These are phyloP conservation scores for Calonectria ilicicola DNA, from an alignment of 2,329 filamentous ascomycete species.

Conservation along the genomic window DNA sequence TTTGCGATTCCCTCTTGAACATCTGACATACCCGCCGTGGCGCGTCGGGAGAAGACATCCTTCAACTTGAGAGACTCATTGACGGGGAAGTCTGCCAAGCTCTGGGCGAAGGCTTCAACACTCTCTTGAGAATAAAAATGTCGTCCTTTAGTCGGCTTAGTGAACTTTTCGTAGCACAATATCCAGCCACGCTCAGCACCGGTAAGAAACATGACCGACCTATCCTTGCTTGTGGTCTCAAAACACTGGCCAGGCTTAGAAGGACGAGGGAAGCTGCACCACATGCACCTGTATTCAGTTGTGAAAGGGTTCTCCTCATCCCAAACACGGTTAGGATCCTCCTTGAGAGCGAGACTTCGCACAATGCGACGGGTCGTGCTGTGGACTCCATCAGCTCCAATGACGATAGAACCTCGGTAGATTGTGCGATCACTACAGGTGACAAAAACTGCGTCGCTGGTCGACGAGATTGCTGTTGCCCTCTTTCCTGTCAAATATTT, in stretches of 20 bases:
- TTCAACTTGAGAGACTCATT: not conserved
- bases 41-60: not conserved
- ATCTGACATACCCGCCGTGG: conserved; percentile 4
- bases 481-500: conserved; percentile 26
- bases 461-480: conserved; percentile 1
- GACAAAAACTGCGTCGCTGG: conserved; percentile 15
- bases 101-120: not conserved
- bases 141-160: not conserved
- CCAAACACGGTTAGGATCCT: not conserved
- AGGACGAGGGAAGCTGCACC: not conserved
- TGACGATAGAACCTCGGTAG: conserved; percentile 26
- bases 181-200: not conserved
- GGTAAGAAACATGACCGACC: not conserved
- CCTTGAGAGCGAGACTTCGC: not conserved
- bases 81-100: not conserved
- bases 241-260: not conserved
- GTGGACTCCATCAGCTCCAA: conserved; percentile 36
- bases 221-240: not conserved
- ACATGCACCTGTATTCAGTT: not conserved
- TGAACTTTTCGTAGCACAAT: not conserved
- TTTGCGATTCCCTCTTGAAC: conserved; percentile 32
- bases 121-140: not conserved
- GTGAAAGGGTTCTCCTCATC: not conserved
- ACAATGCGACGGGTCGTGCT: conserved; percentile 24
- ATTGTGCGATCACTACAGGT: conserved; percentile 26